Evolutionary conservation across 768 basidiomycete genomes (phyloP).

Genomic region (Russula sp.): DNA sequence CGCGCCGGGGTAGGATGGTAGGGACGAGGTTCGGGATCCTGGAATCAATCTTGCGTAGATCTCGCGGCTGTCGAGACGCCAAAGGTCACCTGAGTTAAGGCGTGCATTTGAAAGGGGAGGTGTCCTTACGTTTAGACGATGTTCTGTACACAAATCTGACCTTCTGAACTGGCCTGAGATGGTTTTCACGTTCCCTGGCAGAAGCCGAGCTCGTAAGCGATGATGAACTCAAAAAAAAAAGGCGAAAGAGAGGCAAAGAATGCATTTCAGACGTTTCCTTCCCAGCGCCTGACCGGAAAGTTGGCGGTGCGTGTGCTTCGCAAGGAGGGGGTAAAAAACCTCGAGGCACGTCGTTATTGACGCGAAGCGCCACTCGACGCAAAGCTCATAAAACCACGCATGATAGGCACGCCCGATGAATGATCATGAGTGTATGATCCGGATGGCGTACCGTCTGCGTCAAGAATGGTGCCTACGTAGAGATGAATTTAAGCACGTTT

Average conservation of each 20-base stretch:
- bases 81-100: constrained; percentile 28
- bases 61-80: constrained; percentile 65
- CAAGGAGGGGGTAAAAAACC: constrained; percentile 20
- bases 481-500: constrained; percentile 24
- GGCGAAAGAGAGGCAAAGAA: constrained; percentile 5
- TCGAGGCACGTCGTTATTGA: constrained; percentile 16
- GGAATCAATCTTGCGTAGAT: constrained; percentile 95
- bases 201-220: constrained; percentile 31
- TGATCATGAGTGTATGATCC: constrained; percentile 15
- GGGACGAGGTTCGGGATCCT: constrained; percentile 92
- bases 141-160: constrained; percentile 82
- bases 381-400: constrained; percentile 26
- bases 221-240: constrained; percentile 19
- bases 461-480: constrained; percentile 75
- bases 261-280: constrained; percentile 8
- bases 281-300: constrained; percentile 11
- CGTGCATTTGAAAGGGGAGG: constrained; percentile 17
- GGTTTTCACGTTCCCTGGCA: constrained; percentile 75
- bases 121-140: constrained; percentile 79
- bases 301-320: constrained; percentile 12
- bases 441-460: constrained; percentile 60
- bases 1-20: constrained; percentile 84
- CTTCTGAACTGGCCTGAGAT: constrained; percentile 89
- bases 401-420: constrained; percentile 32
- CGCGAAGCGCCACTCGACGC: constrained; percentile 8